phyloP scores from a whole-genome alignment of 306 rosid species.

The Vachellia collinsii region DNA sequence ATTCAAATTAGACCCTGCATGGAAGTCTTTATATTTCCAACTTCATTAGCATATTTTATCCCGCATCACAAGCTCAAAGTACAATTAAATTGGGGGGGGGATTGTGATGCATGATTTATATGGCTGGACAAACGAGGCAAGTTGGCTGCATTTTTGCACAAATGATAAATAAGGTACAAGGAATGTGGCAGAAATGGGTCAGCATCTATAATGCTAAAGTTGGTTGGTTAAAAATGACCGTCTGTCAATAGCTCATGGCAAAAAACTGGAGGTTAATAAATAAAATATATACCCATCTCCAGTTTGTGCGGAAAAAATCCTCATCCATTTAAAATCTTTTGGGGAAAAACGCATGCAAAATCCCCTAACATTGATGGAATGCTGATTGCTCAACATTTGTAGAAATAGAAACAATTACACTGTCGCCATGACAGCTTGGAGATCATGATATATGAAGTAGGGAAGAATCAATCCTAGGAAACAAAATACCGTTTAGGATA shows the following conservation, averaged over 20 bases:
- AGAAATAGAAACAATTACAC: not conserved
- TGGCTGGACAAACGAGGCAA: not conserved
- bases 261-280: not conserved
- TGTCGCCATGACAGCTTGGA: not conserved
- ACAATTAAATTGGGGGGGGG: not conserved
- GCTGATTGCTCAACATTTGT: not conserved
- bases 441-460: not conserved
- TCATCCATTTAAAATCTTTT: conserved; percentile 18
- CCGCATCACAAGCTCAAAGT: conserved; percentile 33
- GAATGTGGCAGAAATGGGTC: conserved; percentile 14
- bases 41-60: conserved; percentile 13
- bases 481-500: conserved; percentile 1
- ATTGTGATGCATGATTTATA: not conserved
- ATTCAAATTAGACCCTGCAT: conserved; percentile 32
- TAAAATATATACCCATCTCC: not conserved
- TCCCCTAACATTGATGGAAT: not conserved
- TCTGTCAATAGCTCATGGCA: conserved; percentile 1
- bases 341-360: not conserved
- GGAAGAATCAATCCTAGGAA: conserved; percentile 1
- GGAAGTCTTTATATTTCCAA: conserved; percentile 15
- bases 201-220: not conserved
- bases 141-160: conserved; percentile 20
- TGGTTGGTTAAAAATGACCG: conserved; percentile 12
- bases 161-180: not conserved
- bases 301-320: conserved; percentile 12